phyloP scores from a whole-genome alignment of 441 rosid species.

The Bocquillonia castaneifolia region DNA sequence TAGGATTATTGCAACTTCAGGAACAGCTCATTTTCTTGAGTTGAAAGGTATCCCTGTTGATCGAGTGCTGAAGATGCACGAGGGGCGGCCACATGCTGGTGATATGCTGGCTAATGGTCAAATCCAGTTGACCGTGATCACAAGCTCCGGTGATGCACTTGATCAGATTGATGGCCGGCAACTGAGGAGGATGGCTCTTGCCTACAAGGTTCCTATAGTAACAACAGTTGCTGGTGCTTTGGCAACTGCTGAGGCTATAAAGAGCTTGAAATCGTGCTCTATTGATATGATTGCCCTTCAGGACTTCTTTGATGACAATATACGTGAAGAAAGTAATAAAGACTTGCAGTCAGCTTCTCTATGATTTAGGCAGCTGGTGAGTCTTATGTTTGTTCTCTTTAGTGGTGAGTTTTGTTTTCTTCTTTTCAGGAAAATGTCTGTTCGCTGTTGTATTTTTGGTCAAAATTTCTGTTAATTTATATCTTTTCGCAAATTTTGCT shows the following conservation, averaged over 20 bases:
- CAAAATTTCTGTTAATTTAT: slow-evolving; percentile 10
- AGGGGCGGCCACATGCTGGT: slow-evolving; percentile 92
- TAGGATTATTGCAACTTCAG: slow-evolving; percentile 74
- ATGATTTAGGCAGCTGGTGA: slow-evolving; percentile 28
- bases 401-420: neutral
- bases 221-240: slow-evolving; percentile 89
- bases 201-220: slow-evolving; percentile 85
- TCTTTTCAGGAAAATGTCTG: neutral
- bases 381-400: slow-evolving; percentile 1
- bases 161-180: slow-evolving; percentile 85
- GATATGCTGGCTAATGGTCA: slow-evolving; percentile 92
- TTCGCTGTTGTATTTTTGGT: slow-evolving; percentile 10
- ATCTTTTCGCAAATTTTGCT: slow-evolving; percentile 1
- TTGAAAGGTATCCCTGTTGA: slow-evolving; percentile 67
- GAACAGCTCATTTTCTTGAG: slow-evolving; percentile 82
- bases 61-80: slow-evolving; percentile 84
- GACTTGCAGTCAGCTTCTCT: slow-evolving; percentile 38
- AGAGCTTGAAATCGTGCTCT: slow-evolving; percentile 57
- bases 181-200: slow-evolving; percentile 90
- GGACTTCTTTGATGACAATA: slow-evolving; percentile 57
- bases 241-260: slow-evolving; percentile 84
- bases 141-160: slow-evolving; percentile 77
- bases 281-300: slow-evolving; percentile 78
- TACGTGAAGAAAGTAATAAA: slow-evolving; percentile 23
- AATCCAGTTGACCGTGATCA: slow-evolving; percentile 83